Base-by-base conservation (phyloP, 73 alveolate species). In the Paraurostyla sp. region DNA sequence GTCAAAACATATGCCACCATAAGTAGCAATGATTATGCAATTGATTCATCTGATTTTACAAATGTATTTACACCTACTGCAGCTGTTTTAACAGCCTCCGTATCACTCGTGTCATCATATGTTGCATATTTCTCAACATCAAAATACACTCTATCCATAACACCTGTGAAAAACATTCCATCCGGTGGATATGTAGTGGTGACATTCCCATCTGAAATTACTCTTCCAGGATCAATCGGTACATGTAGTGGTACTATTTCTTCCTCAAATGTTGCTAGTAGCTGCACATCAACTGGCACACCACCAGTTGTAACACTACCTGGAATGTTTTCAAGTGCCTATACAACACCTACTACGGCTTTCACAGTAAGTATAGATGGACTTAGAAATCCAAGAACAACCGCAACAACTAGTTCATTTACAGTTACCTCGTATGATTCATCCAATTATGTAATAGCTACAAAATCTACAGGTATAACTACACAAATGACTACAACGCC, bases 31-130 rank as follows among this genome's bases (percentile, higher is more conserved):
- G 36, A 16, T 23, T 87, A 87, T 32, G 56, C 50, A 27, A 78
- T 87, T 54, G 91, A 87, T 58, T 25, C 80, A 46, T 9, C 76
- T 11, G 16, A 27, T 2, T 87, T 69, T 80, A 69, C 89, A 0
- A 50, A 32, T 40, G 73, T 85, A 6, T 75, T 29, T 30, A 87
- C 90, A 1, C 83, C 90, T 13, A 65, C 71, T 29, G 59, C 89
- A 11, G 30, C 80, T 18, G 59, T 36, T 29, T 35, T 78, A 16
- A 78, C 59, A 16, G 76, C 78, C 2, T 7, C n/a, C 6, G 80
- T 54, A 7, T 9, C 59, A 4, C n/a, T 63, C 3, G 71, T 45
- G 6, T 50, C 89, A 1, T 51, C 80, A 23, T 52, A 16, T 54
- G 80, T 52, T n/a, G 30, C 89, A 15, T 59, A 36, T 9, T 23